Conservation (phyloP, 495 filamentous ascomycete genomes). For the Entonaema liquescens region DNA sequence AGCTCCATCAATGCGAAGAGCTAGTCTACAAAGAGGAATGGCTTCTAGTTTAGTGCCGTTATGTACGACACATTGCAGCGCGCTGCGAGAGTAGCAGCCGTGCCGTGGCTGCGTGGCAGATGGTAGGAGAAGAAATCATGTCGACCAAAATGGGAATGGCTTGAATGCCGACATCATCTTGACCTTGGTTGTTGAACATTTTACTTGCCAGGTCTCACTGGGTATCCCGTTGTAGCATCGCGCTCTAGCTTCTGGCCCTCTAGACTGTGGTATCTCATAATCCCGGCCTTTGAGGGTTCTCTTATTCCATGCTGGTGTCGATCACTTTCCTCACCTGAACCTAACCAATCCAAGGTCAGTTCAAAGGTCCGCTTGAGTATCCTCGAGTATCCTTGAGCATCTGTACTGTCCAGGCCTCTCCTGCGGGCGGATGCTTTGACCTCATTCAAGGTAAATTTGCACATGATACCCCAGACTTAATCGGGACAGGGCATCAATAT, state of each 20-base stretch:
- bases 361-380: constrained; percentile 26
- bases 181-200: constrained; percentile 24
- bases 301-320: constrained; percentile 36
- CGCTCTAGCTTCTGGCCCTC: constrained; percentile 3
- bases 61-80: constrained; percentile 25
- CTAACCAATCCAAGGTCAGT: constrained; percentile 30
- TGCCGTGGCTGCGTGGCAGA: too few species aligned
- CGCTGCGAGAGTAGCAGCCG: neutral
- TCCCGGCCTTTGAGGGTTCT: constrained; percentile 25
- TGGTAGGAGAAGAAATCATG: constrained; percentile 14
- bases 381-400: neutral
- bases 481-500: constrained; percentile 24
- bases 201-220: neutral
- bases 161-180: constrained; percentile 4
- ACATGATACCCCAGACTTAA: constrained; percentile 37
- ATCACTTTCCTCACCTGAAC: constrained; percentile 36
- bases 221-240: constrained; percentile 4
- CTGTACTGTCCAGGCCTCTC: too few species aligned
- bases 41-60: neutral
- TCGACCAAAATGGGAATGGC: constrained; percentile 23
- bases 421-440: constrained; percentile 40
- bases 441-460: constrained; percentile 40
- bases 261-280: constrained; percentile 6
- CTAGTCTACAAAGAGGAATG: constrained; percentile 24
- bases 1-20: constrained; percentile 1